phyloP scores from a whole-genome alignment of 306 rosid genomes.

The Prunus salicina region DNA sequence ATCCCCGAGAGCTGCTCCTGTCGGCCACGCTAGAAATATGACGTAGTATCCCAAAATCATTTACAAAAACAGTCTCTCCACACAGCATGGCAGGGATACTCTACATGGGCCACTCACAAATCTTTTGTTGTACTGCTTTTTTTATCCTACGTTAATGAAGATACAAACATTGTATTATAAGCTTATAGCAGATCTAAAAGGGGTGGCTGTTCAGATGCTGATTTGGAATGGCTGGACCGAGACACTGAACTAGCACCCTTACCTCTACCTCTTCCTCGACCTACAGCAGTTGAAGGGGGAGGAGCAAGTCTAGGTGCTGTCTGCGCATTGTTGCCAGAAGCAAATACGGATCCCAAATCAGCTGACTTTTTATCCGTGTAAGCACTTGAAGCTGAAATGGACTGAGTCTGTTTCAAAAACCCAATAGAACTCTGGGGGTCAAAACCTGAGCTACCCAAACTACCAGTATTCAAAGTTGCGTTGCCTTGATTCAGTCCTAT shows the following conservation, averaged over 20 bases:
- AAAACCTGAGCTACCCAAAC: conserved; percentile 36
- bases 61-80: conserved; percentile 31
- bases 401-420: conserved; percentile 55
- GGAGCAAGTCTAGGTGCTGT: conserved; percentile 83
- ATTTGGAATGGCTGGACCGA: conserved; percentile 50
- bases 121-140: conserved; percentile 18
- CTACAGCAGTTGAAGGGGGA: conserved; percentile 77
- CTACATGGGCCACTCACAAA: conserved; percentile 35
- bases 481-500: conserved; percentile 49
- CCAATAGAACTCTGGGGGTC: conserved; percentile 56
- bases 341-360: conserved; percentile 81
- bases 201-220: conserved; percentile 64
- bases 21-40: conserved; percentile 27
- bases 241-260: conserved; percentile 48
- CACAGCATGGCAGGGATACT: conserved; percentile 30
- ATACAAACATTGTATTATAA: conserved; percentile 18
- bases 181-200: conserved; percentile 80
- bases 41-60: conserved; percentile 29
- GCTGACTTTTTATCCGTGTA: conserved; percentile 41
- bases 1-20: conserved; percentile 29
- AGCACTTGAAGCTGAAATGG: conserved; percentile 38
- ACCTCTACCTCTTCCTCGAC: conserved; percentile 94
- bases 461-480: conserved; percentile 31
- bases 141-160: conserved; percentile 10
- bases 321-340: conserved; percentile 65